Evolutionary conservation across 129 eudicot genomes (phyloP), one percentile per base, ranked within the genome.

Genomic region (Tagetes patula): DNA sequence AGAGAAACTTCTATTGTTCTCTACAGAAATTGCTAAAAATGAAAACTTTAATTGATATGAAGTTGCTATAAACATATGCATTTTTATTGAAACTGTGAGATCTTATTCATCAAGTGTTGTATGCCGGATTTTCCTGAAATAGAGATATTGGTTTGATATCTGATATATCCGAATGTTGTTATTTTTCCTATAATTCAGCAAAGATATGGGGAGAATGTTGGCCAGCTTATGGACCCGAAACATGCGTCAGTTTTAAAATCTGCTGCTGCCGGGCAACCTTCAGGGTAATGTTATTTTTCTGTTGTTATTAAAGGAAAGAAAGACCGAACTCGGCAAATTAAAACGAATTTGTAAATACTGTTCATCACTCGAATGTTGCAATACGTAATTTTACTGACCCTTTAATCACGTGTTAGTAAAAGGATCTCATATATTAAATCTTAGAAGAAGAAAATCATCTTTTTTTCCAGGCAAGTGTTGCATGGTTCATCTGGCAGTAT

Each of bases 181-280:
- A 20, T 20, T 20, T 20, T 20, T 20, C 27, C 27, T 20, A 20
- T 20, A 20, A 20, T 20, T 20, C 27, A 20, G 40, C 95, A 95
- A 87, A 80, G 91, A 62, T 90, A 81, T 80, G 91, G 97, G 69
- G 99, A 95, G 53, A 88, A 86, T 80, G 88, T 87, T 8, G 87
- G 85, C 69, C 99, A 83, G 66, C 90, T 95, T 55, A 67, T 95
- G 84, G 99, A 91, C 81, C 90, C 92, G 30, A 88, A 83, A 81
- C 96, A 95, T 41, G 90, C 96, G 6, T 88, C 99, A 13, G 84
- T 91, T 37, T 78, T 95, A 71, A 95, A 95, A 78, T 88, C 99
- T 34, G 90, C 98, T 62, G 96, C 90, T 11, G 95, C 90, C 8
- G 95, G 94, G 53, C 97, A 90, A 76, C 85, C 97, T 73, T 88